Conservation (phyloP, 305 asterid genomes). For the Fraxinus latifolia region DNA sequence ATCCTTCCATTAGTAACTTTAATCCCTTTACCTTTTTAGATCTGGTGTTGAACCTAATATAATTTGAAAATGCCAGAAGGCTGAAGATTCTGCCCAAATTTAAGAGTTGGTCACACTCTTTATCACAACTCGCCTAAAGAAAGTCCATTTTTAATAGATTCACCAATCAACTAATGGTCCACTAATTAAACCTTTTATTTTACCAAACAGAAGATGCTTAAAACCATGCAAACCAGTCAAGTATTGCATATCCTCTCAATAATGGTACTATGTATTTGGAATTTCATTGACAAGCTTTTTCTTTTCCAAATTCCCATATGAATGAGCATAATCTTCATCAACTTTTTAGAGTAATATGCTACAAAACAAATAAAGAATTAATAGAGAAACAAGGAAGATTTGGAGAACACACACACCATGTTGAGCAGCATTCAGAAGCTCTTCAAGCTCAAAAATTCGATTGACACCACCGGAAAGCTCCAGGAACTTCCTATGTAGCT, state of each 20-base stretch:
- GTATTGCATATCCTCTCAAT: background rate
- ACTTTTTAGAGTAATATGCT: background rate
- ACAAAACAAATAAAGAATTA: slow-evolving; percentile 1
- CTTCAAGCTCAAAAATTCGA: slow-evolving; percentile 90
- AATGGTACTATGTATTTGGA: slow-evolving; percentile 2
- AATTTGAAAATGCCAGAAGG: background rate
- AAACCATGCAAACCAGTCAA: slow-evolving; percentile 8
- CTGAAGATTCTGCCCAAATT: background rate
- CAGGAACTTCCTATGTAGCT: slow-evolving; percentile 80
- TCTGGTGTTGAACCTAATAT: background rate
- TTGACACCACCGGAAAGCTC: slow-evolving; percentile 97
- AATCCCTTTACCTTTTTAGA: background rate
- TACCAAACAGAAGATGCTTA: slow-evolving; percentile 5
- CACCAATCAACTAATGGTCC: slow-evolving; percentile 4
- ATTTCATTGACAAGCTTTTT: background rate
- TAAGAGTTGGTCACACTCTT: background rate
- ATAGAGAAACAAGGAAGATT: slow-evolving; percentile 18
- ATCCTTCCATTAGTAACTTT: background rate
- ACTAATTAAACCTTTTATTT: background rate
- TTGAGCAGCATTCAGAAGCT: slow-evolving; percentile 85
- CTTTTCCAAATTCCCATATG: slow-evolving; percentile 1
- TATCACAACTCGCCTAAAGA: background rate
- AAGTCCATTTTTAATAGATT: background rate
- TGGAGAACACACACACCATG: slow-evolving; percentile 44
- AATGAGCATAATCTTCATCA: slow-evolving; percentile 10